Evolutionary conservation across 73 alveolate genomes (phyloP).

Genomic region (Effrenium voratum): DNA sequence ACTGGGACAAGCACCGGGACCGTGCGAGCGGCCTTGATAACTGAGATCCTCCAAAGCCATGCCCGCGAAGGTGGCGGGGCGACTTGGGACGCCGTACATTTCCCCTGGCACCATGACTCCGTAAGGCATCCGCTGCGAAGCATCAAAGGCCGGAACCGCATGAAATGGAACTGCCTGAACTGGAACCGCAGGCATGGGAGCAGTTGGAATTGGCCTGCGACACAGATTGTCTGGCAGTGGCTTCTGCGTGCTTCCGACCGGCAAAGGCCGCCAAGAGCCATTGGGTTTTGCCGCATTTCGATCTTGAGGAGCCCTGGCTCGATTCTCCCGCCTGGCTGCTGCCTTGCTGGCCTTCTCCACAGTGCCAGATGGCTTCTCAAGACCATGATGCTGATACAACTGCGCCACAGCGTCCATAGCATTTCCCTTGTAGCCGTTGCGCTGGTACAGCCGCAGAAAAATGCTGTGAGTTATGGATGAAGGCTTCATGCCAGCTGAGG

Average conservation of each 20-base stretch:
- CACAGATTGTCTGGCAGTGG: background rate
- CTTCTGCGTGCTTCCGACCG: background rate
- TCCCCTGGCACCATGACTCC: background rate
- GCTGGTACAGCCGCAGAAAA: slow-evolving; percentile 76
- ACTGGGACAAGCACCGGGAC: too few relatives aligned
- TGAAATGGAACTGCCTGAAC: background rate
- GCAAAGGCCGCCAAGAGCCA: background rate
- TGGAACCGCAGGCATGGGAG: background rate
- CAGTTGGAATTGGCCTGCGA: background rate
- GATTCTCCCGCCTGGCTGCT: slow-evolving; percentile 79
- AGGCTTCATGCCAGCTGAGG: slow-evolving; percentile 63
- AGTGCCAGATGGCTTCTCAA: slow-evolving; percentile 68
- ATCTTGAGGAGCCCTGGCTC: slow-evolving; percentile 9
- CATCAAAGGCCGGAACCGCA: background rate
- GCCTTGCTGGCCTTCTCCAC: slow-evolving; percentile 82
- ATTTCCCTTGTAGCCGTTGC: slow-evolving; percentile 70
- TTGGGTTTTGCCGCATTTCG: background rate
- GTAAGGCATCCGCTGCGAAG: slow-evolving; percentile 5
- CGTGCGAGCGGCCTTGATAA: too few relatives aligned
- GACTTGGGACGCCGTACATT: background rate
- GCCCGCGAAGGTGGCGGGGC: slow-evolving; percentile 74
- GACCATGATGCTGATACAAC: slow-evolving; percentile 71
- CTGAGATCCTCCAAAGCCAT: slow-evolving; percentile 87
- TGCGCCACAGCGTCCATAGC: slow-evolving; percentile 80
- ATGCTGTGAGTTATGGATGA: background rate